These are phyloP conservation scores for Arachis monticola DNA, from an alignment of 331 rosid genomes.

Conservation along the genomic window DNA sequence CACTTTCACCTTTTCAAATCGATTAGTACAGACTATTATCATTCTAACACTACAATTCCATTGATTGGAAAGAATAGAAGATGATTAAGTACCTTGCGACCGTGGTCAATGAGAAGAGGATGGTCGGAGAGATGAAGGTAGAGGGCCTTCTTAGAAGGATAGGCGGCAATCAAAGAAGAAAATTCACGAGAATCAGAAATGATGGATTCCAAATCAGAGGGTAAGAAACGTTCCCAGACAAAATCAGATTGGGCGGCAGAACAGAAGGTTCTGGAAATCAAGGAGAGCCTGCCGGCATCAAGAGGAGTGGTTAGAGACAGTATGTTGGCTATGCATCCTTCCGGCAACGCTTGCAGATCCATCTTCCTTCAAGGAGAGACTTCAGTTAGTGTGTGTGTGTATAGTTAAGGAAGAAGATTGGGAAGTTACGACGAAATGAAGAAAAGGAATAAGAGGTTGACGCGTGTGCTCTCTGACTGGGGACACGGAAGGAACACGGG, in stretches of 20 bases:
- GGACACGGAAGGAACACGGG: no score
- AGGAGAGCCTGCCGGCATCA: conserved; percentile 41
- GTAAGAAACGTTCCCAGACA: conserved; percentile 48
- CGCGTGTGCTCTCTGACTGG: no score
- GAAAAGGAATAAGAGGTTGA: no score
- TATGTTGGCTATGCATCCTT: conserved; percentile 47
- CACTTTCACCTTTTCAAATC: no score
- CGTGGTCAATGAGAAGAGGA: conserved; percentile 44
- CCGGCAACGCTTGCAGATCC: conserved; percentile 37
- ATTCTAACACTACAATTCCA: no score
- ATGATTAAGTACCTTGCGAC: conserved; percentile 42
- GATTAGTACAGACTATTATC: no score
- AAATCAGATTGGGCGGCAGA: conserved; percentile 45
- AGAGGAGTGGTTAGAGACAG: conserved; percentile 39
- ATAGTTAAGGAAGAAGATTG: no score
- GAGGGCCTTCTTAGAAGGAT: conserved; percentile 46
- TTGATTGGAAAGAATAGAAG: not conserved
- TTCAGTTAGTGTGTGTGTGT: no score
- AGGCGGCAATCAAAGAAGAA: not conserved
- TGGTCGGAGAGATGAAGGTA: conserved; percentile 39
- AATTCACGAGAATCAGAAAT: not conserved
- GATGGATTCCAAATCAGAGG: conserved; percentile 37
- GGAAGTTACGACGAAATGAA: no score
- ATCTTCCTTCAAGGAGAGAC: not conserved
- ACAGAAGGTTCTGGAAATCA: conserved; percentile 31